Base-by-base conservation (phyloP, 805 yeast species). In the Pichia nanzhaoensis region DNA sequence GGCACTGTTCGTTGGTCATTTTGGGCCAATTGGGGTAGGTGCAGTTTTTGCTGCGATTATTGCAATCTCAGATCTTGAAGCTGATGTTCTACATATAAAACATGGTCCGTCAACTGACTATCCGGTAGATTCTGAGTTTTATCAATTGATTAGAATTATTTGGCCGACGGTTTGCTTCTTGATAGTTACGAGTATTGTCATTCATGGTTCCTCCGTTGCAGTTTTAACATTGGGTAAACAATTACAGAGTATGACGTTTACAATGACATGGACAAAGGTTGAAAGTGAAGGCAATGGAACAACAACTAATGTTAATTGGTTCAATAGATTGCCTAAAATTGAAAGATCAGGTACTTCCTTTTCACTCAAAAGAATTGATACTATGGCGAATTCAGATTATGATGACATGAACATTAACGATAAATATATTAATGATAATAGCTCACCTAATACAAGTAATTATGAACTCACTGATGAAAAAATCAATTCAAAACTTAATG, bases 241-340 rank as follows among this genome's bases (percentile, higher is more conserved):
- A 47, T 74, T 91, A 61, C 89, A 90, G 67, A 83, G 95, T 42
- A 85, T 93, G 82, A 87, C 96, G 1, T 78, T 91, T 55, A 85
- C 96, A 1, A 85, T 90, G 83, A 78, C 97, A 0, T 83, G 87
- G 60, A 88, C 96, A 18, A 77, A 78, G 22, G 78, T 77, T 20
- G 82, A 80, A 63, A 69, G 61, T 65, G 71, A 34, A 68, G 35
- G 41, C 18, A 32, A 19, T 28, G 35, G 30, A 14, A 28, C 16
- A 6, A 74, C 52, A 75, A 18, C 37, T 71, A 82, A 7, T 70
- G 84, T 24, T 85, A 97, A 96, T 7, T 93, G 99, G 98, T 78
- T 90, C 69, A 74, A 80, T 44, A 80, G 96, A 63, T 73, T 91
- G 54, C 96, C 95, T 28, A 77, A 83, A 36, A 68, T 87, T 60